Base-by-base conservation (phyloP, 257 asterid genomes). In the Lycium ferocissimum region DNA sequence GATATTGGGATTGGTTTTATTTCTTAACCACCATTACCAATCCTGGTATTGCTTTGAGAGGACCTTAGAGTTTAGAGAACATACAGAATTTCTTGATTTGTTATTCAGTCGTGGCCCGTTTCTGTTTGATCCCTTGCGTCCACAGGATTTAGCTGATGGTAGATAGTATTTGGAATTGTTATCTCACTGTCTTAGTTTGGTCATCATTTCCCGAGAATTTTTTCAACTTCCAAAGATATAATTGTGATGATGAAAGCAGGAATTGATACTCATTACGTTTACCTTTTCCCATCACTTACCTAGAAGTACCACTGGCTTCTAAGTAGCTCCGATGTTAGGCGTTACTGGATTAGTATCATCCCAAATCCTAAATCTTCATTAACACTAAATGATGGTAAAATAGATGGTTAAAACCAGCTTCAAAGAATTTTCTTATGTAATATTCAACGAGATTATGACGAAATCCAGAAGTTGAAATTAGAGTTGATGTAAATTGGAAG, bases 361-460 rank as follows among this genome's bases (percentile, higher is more conserved):
- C 45, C 63, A 7, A 76, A 76, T 26, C 62, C 82, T 26, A 54
- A 51, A 26, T 76, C 26, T 51, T 7, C 22, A 11, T 11, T 20
- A 75, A 7, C 61, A 13, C 63, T 76, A 13, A 22, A 3, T 76
- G 65, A 76, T 76, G 47, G 49, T 76, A 76, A 51, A 26, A 26
- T 33, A 51, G 47, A 76, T 51, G 63, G 45, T 51, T 53, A 76
- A 76, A 51, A 22, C 47, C 63, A 76, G 20, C 63, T 76, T 51
- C 82, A 51, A 76, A 63, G 26, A 51, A 3, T 14, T 26, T 51
- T 76, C 14, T 76, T 22, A 76, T 70, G 54, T 40, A 37, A 67
- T 67, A 70, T 38, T 38, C 14, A 38, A 69, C 9, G 14, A 38
- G 53, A 70, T 15, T 3, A n/a, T 43, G 79, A 43, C 0, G 56